These are phyloP conservation scores for Tuber microsphaerosporum DNA, from an alignment of 495 filamentous ascomycete species.

Conservation along the genomic window DNA sequence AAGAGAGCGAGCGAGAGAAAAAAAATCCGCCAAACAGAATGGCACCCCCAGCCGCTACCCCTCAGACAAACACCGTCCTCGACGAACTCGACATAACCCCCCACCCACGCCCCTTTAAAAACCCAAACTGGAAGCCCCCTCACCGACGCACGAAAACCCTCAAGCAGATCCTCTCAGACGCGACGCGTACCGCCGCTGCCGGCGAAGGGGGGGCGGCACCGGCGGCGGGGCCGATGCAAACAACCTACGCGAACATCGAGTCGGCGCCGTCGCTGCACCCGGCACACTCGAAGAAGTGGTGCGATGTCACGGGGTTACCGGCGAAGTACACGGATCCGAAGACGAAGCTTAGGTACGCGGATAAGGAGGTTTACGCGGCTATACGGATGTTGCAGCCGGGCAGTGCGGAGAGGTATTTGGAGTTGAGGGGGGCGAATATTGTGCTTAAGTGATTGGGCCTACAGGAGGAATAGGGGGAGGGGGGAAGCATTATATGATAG, in stretches of 20 bases:
- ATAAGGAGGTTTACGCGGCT: constrained; percentile 78
- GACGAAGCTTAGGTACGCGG: constrained; percentile 78
- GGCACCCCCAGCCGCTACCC: constrained; percentile 20
- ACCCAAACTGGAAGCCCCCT: constrained; percentile 77
- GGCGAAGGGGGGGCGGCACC: constrained; percentile 48
- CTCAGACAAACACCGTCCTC: constrained; percentile 50
- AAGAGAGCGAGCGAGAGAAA: not conserved
- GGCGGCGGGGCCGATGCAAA: constrained; percentile 56
- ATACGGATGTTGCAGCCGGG: constrained; percentile 70
- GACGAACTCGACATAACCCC: constrained; percentile 80
- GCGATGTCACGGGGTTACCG: constrained; percentile 85
- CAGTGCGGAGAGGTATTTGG: constrained; percentile 76
- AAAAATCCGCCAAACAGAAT: constrained; percentile 8
- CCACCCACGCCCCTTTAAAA: constrained; percentile 78
- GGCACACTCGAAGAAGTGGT: constrained; percentile 72
- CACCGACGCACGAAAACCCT: constrained; percentile 96
- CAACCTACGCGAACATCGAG: constrained; percentile 93
- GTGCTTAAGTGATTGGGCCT: constrained; percentile 62
- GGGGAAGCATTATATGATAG: not conserved
- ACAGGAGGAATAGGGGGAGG: not conserved
- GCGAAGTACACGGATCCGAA: constrained; percentile 90
- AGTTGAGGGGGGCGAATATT: constrained; percentile 82
- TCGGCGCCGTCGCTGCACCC: constrained; percentile 73
- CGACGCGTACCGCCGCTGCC: constrained; percentile 73
- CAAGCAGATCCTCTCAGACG: constrained; percentile 92